These are phyloP conservation scores for Dioscorea alata DNA, from an alignment of 106 monocot genomes.

Conservation along the genomic window DNA sequence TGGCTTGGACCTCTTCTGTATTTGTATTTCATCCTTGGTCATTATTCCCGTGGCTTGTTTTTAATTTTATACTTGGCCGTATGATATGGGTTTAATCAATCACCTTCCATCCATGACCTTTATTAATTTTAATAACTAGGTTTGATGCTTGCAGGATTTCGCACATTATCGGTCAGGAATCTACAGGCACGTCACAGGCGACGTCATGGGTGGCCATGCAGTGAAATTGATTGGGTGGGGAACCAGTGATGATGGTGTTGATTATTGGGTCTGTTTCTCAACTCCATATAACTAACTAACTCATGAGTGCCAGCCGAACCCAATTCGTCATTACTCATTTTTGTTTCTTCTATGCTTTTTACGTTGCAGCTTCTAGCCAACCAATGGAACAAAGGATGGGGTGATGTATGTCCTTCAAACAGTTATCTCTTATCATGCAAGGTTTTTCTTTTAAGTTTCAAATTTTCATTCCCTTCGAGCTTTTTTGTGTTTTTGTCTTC, in stretches of 20 bases:
- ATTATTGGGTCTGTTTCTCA: slow-evolving; percentile 73
- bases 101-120: no score
- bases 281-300: background rate
- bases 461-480: background rate
- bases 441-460: background rate
- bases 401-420: slow-evolving; percentile 55
- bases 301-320: background rate
- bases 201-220: slow-evolving; percentile 77
- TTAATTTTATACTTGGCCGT: no score
- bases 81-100: no score
- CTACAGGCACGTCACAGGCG: slow-evolving; percentile 86
- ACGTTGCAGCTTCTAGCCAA: slow-evolving; percentile 86
- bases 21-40: no score
- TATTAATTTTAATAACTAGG: no score
- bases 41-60: no score
- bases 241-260: slow-evolving; percentile 79
- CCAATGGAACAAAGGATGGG: slow-evolving; percentile 98
- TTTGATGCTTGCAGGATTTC: slow-evolving; percentile 57
- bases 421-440: background rate
- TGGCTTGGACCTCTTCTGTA: no score
- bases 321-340: background rate
- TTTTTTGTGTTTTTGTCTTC: background rate
- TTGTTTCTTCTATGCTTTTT: background rate
- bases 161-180: slow-evolving; percentile 96
- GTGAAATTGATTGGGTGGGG: slow-evolving; percentile 99